Percentiles rank a stretch among this genome's conserved stretches.
These are phyloP conservation scores for Dittrichia graveolens DNA, from an alignment of 129 eudicot genomes.

Conservation along the genomic window DNA sequence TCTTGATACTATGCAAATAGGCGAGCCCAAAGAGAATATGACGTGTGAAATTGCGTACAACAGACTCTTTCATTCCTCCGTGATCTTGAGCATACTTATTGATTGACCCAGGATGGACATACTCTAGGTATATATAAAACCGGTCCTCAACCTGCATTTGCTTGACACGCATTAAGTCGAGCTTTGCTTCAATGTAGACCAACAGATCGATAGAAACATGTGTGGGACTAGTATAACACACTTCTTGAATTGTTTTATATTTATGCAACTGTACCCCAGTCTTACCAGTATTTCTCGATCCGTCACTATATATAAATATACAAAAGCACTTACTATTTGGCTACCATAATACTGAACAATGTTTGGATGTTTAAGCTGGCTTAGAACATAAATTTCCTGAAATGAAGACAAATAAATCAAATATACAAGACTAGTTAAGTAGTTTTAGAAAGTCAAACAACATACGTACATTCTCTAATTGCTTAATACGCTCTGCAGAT, in stretches of 20 bases:
- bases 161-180: background rate
- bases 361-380: slow-evolving; percentile 87
- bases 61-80: slow-evolving; percentile 81
- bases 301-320: too few relatives aligned
- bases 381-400: slow-evolving; percentile 83
- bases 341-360: slow-evolving; percentile 89
- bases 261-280: too few relatives aligned
- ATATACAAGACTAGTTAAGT: background rate
- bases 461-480: slow-evolving; percentile 38
- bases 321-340: slow-evolving; percentile 63
- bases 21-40: slow-evolving; percentile 91
- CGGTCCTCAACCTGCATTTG: slow-evolving; percentile 69
- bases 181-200: too few relatives aligned
- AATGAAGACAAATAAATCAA: slow-evolving; percentile 14
- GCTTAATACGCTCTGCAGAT: slow-evolving; percentile 67
- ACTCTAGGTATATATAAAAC: slow-evolving; percentile 84
- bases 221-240: too few relatives aligned
- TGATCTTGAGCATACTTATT: slow-evolving; percentile 79
- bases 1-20: slow-evolving; percentile 79
- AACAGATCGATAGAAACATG: too few relatives aligned
- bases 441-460: too few relatives aligned
- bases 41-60: slow-evolving; percentile 85
- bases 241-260: too few relatives aligned
- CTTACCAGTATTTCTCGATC: too few relatives aligned
- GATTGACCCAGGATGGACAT: slow-evolving; percentile 94